Percentiles rank a stretch among this genome's conserved stretches.
Conservation (phyloP, 768 basidiomycete genomes). For the Hericium erinaceus region DNA sequence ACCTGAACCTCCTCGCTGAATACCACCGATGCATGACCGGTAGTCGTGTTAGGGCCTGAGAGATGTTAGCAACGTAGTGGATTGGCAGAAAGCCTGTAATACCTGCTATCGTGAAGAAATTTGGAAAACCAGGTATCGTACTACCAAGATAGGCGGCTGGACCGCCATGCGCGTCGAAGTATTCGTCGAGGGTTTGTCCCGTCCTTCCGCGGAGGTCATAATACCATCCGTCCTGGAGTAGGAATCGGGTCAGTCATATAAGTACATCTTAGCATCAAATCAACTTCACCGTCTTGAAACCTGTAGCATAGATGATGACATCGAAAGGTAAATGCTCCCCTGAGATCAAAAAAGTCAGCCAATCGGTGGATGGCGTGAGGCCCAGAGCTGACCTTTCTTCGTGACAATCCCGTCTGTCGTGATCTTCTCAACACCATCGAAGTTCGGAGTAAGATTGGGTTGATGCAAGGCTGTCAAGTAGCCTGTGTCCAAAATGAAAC, state of each 20-base stretch:
- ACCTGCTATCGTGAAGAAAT: conserved; percentile 25
- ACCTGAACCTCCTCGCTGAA: conserved; percentile 17
- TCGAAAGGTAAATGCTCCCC: conserved; percentile 24
- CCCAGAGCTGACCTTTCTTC: conserved; percentile 14
- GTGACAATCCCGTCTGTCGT: conserved; percentile 17
- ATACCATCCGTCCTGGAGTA: too few species aligned
- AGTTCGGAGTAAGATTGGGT: conserved; percentile 21
- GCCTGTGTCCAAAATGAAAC: conserved; percentile 24
- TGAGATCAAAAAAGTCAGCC: neutral
- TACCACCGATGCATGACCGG: conserved; percentile 15
- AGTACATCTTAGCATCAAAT: too few species aligned
- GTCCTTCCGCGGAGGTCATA: conserved; percentile 15
- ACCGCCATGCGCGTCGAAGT: conserved; percentile 21
- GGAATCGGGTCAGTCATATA: too few species aligned
- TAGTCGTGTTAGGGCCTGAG: conserved; percentile 17
- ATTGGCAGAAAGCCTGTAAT: conserved; percentile 1
- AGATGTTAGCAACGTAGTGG: neutral
- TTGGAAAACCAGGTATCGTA: conserved; percentile 27
- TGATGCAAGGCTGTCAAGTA: conserved; percentile 22
- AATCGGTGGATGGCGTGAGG: neutral
- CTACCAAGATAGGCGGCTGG: conserved; percentile 27
- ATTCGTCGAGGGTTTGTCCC: conserved; percentile 19
- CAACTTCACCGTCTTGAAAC: conserved; percentile 20
- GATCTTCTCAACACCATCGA: conserved; percentile 15
- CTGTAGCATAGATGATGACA: conserved; percentile 25